Base-by-base conservation (phyloP, 2,329 filamentous ascomycete genomes). In the Passalora sequoiae region DNA sequence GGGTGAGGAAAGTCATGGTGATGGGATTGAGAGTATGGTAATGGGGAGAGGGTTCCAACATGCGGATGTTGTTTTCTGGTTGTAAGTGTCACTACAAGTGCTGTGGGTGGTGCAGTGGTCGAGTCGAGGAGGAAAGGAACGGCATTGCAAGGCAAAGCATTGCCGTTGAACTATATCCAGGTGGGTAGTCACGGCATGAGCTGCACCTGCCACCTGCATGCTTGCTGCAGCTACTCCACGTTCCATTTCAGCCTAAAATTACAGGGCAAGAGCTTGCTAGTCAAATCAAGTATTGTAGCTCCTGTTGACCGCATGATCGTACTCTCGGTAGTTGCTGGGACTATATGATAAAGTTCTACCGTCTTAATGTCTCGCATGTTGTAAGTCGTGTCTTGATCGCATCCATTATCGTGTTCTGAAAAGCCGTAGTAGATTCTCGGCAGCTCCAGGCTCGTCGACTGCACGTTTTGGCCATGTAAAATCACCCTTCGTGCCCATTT, bases 1-100 rank as follows among this genome's bases (percentile, higher is more conserved):
- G 32, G 17, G 21, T 21, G 12, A 33, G 20, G 28, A 38, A 10
- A 4, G 41, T 1, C 55, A 56, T 3, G 25, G 7, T 45, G 40
- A n/a, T n/a, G n/a, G n/a, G n/a, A n/a, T n/a, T n/a, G n/a, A n/a
- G 12, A 10, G 17, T 17, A 13, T 15, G 15, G 16, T 20, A 8
- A 15, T 15, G 13, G 17, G 30, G 16, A 28, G 24, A 19, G 16
- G 17, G 38, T n/a, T 28, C 5, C 12, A 29, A 20, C 38, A 40
- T 30, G 12, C 10, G 24, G 27, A 40, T 15, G 10, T 32, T n/a
- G n/a, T n/a, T n/a, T n/a, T n/a, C n/a, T n/a, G n/a, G n/a, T n/a
- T n/a, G n/a, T n/a, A n/a, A n/a, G n/a, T n/a, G n/a, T n/a, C n/a
- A n/a, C n/a, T n/a, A n/a, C n/a, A n/a, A n/a, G n/a, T n/a, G n/a